Evolutionary conservation across 2,329 filamentous ascomycete species (phyloP).

Genomic region (Diaporthe citri): DNA sequence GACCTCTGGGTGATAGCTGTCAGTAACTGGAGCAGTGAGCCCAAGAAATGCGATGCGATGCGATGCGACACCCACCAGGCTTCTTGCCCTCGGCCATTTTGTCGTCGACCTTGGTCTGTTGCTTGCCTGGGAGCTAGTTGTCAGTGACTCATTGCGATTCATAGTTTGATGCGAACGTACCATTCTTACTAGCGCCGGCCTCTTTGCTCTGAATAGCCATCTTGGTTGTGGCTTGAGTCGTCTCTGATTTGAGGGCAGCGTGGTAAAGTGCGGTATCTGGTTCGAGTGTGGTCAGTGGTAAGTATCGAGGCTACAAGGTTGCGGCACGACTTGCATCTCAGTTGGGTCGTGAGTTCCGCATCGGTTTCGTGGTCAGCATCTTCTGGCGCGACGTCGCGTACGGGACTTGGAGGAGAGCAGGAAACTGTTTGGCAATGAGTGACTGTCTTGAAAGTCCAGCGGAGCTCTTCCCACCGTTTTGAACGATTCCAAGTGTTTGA

Average conservation of each 20-base stretch:
- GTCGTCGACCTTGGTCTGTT: not conserved
- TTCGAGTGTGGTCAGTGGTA: not conserved
- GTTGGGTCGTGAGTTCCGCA: not conserved
- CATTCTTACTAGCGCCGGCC: not conserved
- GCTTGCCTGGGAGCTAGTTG: not conserved
- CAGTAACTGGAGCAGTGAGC: not conserved
- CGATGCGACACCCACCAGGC: not conserved
- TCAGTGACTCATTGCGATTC: not conserved
- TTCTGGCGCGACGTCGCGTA: not conserved
- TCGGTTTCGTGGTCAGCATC: not conserved
- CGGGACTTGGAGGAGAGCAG: not conserved
- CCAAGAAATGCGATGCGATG: not conserved
- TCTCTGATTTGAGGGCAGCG: constrained; percentile 1
- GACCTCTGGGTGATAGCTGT: not conserved
- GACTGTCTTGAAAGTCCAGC: rapidly evolving
- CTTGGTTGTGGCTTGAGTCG: not conserved
- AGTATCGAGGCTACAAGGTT: not conserved
- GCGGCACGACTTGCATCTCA: not conserved
- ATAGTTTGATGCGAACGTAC: not conserved
- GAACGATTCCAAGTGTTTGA: constrained; percentile 1
- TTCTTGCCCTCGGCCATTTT: not conserved
- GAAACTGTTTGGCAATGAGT: not conserved
- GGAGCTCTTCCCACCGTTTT: not conserved
- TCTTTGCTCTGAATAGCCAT: not conserved
- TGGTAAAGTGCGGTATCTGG: constrained; percentile 15